Evolutionary conservation across 116 monocot genomes (phyloP).

Genomic region (Zostera marina): DNA sequence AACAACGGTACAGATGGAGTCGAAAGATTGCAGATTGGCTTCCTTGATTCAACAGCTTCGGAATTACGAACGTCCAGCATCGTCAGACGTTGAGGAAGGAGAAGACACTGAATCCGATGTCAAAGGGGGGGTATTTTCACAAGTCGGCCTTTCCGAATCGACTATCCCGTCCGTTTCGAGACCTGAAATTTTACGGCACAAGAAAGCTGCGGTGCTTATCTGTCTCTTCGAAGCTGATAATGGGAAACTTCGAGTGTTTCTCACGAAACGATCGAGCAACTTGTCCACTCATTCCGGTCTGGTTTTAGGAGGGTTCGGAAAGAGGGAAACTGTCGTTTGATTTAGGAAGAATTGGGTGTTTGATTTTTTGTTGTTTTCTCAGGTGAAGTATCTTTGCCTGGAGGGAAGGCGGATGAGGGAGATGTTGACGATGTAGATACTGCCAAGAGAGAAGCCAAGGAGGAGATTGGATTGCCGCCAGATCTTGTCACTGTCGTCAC

Average conservation of each 20-base stretch:
- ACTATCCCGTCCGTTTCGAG: slow-evolving; percentile 1
- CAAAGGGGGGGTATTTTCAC: slow-evolving; percentile 56
- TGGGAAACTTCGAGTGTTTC: slow-evolving; percentile 73
- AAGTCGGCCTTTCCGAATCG: slow-evolving; percentile 32
- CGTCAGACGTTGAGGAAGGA: slow-evolving; percentile 13
- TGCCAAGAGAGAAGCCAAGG: slow-evolving; percentile 74
- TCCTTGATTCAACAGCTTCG: slow-evolving; percentile 37
- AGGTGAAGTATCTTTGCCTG: slow-evolving; percentile 93
- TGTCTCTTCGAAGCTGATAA: slow-evolving; percentile 66
- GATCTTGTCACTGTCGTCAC: slow-evolving; percentile 49
- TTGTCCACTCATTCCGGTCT: slow-evolving; percentile 86
- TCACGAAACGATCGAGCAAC: slow-evolving; percentile 80
- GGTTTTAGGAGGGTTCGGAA: background rate
- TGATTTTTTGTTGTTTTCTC: background rate
- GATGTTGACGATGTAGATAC: slow-evolving; percentile 61
- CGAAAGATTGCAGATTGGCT: slow-evolving; percentile 11
- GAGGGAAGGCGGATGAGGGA: slow-evolving; percentile 82
- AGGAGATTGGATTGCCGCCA: slow-evolving; percentile 93
- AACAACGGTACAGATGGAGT: background rate
- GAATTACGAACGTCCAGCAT: slow-evolving; percentile 38
- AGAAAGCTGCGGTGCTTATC: slow-evolving; percentile 70
- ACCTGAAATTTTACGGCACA: slow-evolving; percentile 13
- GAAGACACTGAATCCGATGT: slow-evolving; percentile 32
- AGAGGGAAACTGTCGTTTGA: background rate
- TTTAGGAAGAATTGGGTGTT: background rate